These are phyloP conservation scores for Tephrocybe sp. DNA, from an alignment of 768 basidiomycete genomes.

Conservation along the genomic window DNA sequence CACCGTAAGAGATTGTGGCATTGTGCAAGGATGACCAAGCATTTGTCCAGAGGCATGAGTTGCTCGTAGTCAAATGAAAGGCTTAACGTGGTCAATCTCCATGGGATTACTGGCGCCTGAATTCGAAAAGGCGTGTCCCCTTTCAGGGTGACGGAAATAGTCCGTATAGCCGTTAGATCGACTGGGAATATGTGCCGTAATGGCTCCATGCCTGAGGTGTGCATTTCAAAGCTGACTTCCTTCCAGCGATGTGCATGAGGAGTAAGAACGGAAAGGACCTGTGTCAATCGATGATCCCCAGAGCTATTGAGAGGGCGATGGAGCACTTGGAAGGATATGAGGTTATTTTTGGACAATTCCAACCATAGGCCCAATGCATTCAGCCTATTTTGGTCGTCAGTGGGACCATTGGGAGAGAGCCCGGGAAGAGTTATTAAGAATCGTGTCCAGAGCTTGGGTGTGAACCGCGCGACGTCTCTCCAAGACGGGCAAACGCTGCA, in stretches of 20 bases:
- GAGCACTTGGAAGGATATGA: constrained; percentile 30
- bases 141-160: constrained; percentile 29
- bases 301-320: constrained; percentile 21
- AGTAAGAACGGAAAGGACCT: constrained; percentile 28
- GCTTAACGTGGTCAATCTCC: constrained; percentile 38
- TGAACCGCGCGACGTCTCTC: constrained; percentile 35
- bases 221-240: constrained; percentile 32
- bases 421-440: constrained; percentile 34
- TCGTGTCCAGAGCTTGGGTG: constrained; percentile 47
- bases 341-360: constrained; percentile 30
- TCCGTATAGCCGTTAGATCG: constrained; percentile 27
- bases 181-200: constrained; percentile 22
- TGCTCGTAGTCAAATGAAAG: constrained; percentile 32
- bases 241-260: constrained; percentile 36
- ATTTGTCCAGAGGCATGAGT: constrained; percentile 35
- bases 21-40: constrained; percentile 30
- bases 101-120: constrained; percentile 29
- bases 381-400: constrained; percentile 19
- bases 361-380: constrained; percentile 33
- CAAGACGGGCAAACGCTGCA: constrained; percentile 40
- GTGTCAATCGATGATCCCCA: constrained; percentile 22
- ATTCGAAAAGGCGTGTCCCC: constrained; percentile 26
- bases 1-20: constrained; percentile 30
- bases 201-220: constrained; percentile 24
- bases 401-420: constrained; percentile 10